A percentile compares a stretch with the other conserved stretches of the same genome.
phyloP scores from a whole-genome alignment of 1,139 yeast species.

The Martiniozyma asiatica region DNA sequence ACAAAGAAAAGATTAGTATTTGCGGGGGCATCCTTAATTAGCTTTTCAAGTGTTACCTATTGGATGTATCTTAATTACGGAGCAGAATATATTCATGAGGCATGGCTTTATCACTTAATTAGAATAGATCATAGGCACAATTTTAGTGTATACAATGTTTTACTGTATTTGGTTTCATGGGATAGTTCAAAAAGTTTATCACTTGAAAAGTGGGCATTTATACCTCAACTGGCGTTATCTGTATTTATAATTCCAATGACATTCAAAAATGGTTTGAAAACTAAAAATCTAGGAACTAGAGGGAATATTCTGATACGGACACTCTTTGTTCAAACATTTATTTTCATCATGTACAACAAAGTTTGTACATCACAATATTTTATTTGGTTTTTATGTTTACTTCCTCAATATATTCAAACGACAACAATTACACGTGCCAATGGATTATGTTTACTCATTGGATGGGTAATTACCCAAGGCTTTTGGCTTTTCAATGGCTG shows the following conservation, averaged over 20 bases:
- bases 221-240: constrained; percentile 67
- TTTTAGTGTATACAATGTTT: constrained; percentile 75
- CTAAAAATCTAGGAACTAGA: constrained; percentile 7
- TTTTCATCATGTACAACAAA: constrained; percentile 84
- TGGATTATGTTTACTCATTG: constrained; percentile 12
- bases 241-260: constrained; percentile 48
- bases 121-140: constrained; percentile 91
- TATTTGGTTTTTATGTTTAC: constrained; percentile 78
- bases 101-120: constrained; percentile 72
- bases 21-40: constrained; percentile 26
- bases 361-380: constrained; percentile 92
- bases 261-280: constrained; percentile 27
- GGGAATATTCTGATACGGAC: constrained; percentile 35
- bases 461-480: constrained; percentile 68
- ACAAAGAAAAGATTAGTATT: constrained; percentile 38
- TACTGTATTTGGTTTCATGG: constrained; percentile 57
- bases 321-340: constrained; percentile 77
- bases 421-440: constrained; percentile 22
- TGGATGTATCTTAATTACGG: constrained; percentile 64
- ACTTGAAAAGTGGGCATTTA: constrained; percentile 49
- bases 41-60: constrained; percentile 37
- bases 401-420: constrained; percentile 58
- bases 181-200: constrained; percentile 6
- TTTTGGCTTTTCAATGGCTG: constrained; percentile 75
- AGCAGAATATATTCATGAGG: constrained; percentile 58